phyloP scores from a whole-genome alignment of 1,139 yeast genomes.

The Taphrina betulina region DNA sequence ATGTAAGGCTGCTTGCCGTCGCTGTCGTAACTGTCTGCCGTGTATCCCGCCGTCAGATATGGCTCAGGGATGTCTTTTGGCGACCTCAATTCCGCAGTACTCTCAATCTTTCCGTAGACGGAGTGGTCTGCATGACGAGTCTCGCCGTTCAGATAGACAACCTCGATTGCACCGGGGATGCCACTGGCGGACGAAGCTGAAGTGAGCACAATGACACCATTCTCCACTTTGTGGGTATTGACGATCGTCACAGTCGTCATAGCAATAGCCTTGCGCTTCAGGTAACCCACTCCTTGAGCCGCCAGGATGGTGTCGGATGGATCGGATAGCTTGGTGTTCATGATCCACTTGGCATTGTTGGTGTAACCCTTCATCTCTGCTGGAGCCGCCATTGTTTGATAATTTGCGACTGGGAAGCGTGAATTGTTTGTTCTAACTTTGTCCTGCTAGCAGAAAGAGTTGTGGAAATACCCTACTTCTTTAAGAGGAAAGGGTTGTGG shows the following conservation, averaged over 20 bases:
- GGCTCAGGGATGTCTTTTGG: conserved; percentile 13
- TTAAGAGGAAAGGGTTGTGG: too few relatives aligned
- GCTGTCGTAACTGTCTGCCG: conserved; percentile 10
- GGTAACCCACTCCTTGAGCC: conserved; percentile 31
- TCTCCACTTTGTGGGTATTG: conserved; percentile 21
- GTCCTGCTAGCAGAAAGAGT: too few relatives aligned
- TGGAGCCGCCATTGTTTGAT: conserved; percentile 24
- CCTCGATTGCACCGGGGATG: conserved; percentile 27
- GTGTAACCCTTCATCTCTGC: conserved; percentile 14
- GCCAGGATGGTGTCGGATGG: conserved; percentile 21
- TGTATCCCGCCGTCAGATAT: conserved; percentile 12
- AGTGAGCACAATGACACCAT: conserved; percentile 19
- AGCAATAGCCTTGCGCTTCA: conserved; percentile 31
- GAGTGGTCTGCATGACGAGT: conserved; percentile 11
- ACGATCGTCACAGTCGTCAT: conserved; percentile 26
- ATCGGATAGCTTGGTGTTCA: conserved; percentile 30
- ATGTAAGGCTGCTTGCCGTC: conserved; percentile 17
- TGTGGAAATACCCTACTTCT: too few relatives aligned
- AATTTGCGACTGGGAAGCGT: neutral
- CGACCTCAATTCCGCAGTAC: conserved; percentile 7
- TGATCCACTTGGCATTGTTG: conserved; percentile 27
- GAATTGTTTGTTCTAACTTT: too few relatives aligned
- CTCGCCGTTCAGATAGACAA: conserved; percentile 13
- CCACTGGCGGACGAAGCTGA: conserved; percentile 22
- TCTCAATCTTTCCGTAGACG: conserved; percentile 23